Evolutionary conservation across 2,329 filamentous ascomycete species (phyloP).

Genomic region (Cladosporium phlei): DNA sequence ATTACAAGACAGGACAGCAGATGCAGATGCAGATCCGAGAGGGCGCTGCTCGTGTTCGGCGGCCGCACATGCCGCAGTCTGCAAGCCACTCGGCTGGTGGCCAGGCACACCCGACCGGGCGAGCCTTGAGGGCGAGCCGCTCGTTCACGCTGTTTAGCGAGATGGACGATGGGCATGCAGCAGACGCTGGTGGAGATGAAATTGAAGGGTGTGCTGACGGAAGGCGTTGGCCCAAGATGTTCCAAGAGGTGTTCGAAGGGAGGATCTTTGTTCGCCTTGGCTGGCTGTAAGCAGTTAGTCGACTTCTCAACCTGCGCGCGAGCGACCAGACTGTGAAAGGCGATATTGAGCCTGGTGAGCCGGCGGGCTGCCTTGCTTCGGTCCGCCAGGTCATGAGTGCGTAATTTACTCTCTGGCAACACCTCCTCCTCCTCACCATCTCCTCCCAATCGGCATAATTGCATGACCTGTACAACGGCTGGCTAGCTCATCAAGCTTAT

Average conservation of each 20-base stretch:
- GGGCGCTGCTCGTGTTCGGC: neutral
- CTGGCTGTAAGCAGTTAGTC: constrained; percentile 5
- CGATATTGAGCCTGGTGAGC: neutral
- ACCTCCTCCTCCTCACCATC: neutral
- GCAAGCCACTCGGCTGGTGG: neutral
- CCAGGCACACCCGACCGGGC: constrained; percentile 7
- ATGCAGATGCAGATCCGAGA: neutral
- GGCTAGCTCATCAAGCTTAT: constrained; percentile 1
- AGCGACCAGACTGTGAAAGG: no score
- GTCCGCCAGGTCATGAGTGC: neutral
- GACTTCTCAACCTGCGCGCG: neutral
- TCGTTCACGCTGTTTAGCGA: neutral
- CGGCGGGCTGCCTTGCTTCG: neutral
- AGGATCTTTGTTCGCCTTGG: neutral
- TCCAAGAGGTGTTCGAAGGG: neutral
- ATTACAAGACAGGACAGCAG: neutral
- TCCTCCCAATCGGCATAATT: neutral
- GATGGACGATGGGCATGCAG: no score
- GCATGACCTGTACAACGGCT: neutral
- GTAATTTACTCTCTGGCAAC: neutral
- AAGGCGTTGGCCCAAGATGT: neutral
- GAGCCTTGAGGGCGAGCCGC: neutral
- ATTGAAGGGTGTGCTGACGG: neutral
- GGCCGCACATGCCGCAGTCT: neutral
- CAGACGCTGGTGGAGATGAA: constrained; percentile 2